Evolutionary conservation across 129 eudicot genomes (phyloP).

Genomic region (Glebionis coronaria): DNA sequence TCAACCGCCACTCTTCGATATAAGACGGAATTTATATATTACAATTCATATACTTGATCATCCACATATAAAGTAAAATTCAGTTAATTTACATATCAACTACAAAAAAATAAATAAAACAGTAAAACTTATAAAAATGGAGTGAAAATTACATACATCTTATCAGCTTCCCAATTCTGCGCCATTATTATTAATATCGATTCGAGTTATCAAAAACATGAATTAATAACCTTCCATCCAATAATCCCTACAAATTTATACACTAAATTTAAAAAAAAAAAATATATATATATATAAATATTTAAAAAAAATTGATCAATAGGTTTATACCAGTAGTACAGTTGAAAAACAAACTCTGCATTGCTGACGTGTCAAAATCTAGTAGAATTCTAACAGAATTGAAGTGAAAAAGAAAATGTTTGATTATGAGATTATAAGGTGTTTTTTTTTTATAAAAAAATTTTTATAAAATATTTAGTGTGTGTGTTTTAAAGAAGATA

Average conservation of each 20-base stretch:
- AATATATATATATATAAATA: neutral
- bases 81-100: no score
- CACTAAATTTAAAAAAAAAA: neutral
- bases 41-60: no score
- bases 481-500: no score
- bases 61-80: no score
- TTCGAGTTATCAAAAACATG: slow-evolving; percentile 5
- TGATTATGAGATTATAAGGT: no score
- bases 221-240: neutral
- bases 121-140: neutral
- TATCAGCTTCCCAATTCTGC: slow-evolving; percentile 97
- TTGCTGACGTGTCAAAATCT: neutral
- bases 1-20: no score
- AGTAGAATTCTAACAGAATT: neutral
- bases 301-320: neutral
- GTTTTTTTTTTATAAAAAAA: no score
- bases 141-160: slow-evolving; percentile 47
- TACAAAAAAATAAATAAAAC: neutral
- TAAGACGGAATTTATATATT: no score
- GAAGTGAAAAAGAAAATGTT: neutral
- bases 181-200: slow-evolving; percentile 53
- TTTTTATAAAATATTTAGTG: no score
- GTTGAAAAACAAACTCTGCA: neutral
- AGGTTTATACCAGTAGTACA: neutral
- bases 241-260: neutral